These are phyloP conservation scores for Neopestalotiopsis sp. DNA, from an alignment of 2,329 filamentous ascomycete species.

Conservation along the genomic window DNA sequence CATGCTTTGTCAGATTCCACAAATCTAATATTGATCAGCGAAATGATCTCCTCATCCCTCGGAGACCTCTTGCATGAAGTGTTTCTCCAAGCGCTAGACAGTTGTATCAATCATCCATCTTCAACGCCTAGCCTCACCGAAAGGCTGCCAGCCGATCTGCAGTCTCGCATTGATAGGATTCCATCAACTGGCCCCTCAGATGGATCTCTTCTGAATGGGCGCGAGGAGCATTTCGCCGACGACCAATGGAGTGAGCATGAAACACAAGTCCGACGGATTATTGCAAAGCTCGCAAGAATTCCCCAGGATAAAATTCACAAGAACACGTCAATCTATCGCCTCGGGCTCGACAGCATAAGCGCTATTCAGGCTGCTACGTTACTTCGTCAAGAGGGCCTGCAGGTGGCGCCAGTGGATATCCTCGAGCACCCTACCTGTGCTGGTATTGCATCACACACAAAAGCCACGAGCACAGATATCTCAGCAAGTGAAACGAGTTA, in stretches of 20 bases:
- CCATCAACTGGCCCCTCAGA: constrained; percentile 6
- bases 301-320: constrained; percentile 56
- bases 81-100: constrained; percentile 33
- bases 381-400: constrained; percentile 64
- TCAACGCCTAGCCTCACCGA: constrained; percentile 33
- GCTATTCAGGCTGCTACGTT: constrained; percentile 77
- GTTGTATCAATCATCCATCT: constrained; percentile 35
- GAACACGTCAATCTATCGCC: constrained; percentile 78
- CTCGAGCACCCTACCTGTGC: constrained; percentile 64
- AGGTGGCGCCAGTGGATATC: constrained; percentile 73
- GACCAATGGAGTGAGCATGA: constrained; percentile 46
- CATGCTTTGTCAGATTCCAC: not conserved
- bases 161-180: constrained; percentile 30
- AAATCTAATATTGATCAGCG: constrained; percentile 28
- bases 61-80: constrained; percentile 32
- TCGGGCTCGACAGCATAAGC: constrained; percentile 93
- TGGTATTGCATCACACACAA: constrained; percentile 32
- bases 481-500: constrained; percentile 29
- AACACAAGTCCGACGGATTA: constrained; percentile 55
- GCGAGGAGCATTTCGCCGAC: constrained; percentile 24
- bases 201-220: not conserved
- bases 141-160: constrained; percentile 26
- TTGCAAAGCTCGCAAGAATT: constrained; percentile 64
- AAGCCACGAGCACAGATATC: not conserved
- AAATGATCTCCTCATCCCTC: constrained; percentile 28